These are phyloP conservation scores for Triangularia verruculosa DNA, from an alignment of 2,329 filamentous ascomycete genomes.

Conservation along the genomic window DNA sequence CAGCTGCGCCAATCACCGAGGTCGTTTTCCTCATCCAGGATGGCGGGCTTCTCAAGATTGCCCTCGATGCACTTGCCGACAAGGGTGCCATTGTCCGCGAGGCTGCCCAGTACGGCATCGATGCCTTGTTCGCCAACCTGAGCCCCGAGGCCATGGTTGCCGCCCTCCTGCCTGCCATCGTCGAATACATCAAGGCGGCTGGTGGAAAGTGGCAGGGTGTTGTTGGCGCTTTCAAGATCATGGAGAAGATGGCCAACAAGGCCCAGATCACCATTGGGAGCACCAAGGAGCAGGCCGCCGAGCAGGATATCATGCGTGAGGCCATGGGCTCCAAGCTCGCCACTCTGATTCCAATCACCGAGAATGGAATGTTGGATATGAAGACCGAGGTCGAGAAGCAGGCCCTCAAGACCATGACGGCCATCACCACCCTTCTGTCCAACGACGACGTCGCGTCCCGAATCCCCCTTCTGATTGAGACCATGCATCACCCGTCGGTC, in stretches of 20 bases:
- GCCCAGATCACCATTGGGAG: slow-evolving; percentile 77
- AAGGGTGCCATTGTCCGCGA: slow-evolving; percentile 88
- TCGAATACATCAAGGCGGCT: slow-evolving; percentile 73
- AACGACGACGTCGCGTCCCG: slow-evolving; percentile 95
- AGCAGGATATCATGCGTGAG: slow-evolving; percentile 87
- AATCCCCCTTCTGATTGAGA: slow-evolving; percentile 87
- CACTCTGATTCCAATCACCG: slow-evolving; percentile 83
- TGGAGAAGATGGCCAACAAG: slow-evolving; percentile 94
- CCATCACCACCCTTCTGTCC: slow-evolving; percentile 81
- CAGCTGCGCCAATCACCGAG: slow-evolving; percentile 74
- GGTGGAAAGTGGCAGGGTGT: slow-evolving; percentile 97
- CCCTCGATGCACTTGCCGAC: slow-evolving; percentile 82
- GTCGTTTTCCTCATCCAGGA: slow-evolving; percentile 80
- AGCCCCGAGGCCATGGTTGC: slow-evolving; percentile 78
- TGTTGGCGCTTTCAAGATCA: slow-evolving; percentile 76
- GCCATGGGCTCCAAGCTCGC: slow-evolving; percentile 87
- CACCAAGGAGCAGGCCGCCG: slow-evolving; percentile 76
- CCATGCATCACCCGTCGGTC: slow-evolving; percentile 89
- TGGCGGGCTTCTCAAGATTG: slow-evolving; percentile 66
- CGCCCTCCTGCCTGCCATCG: slow-evolving; percentile 74
- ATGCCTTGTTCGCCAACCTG: slow-evolving; percentile 78
- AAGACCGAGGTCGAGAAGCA: slow-evolving; percentile 88
- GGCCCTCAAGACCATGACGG: slow-evolving; percentile 87
- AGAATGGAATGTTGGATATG: slow-evolving; percentile 93
- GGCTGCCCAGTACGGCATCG: slow-evolving; percentile 88